Evolutionary conservation across 2,329 filamentous ascomycete genomes (phyloP).

Genomic region (Hypoxylon sp.): DNA sequence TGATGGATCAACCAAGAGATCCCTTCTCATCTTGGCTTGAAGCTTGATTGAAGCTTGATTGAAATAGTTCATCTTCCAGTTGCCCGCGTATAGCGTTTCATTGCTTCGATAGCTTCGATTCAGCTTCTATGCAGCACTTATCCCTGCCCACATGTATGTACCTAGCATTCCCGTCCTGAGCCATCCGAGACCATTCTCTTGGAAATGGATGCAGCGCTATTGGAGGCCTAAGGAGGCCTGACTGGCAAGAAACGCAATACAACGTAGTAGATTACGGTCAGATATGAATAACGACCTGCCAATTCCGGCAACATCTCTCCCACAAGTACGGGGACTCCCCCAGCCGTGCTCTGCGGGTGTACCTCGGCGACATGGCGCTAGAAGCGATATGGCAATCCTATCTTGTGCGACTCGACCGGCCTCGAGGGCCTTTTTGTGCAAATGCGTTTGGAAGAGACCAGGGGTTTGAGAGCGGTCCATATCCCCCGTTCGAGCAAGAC

Average conservation of each 20-base stretch:
- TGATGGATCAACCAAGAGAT: conserved; percentile 16
- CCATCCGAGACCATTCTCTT: conserved; percentile 21
- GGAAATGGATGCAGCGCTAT: conserved; percentile 30
- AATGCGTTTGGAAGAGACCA: conserved; percentile 10
- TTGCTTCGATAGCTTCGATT: conserved; percentile 35
- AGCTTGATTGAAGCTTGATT: conserved; percentile 33
- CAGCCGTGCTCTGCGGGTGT: conserved; percentile 42
- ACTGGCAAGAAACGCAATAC: conserved; percentile 25
- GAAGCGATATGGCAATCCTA: conserved; percentile 6
- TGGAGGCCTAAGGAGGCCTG: conserved; percentile 23
- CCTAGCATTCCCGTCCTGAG: conserved; percentile 11
- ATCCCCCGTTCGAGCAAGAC: conserved; percentile 28
- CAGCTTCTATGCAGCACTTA: conserved; percentile 40
- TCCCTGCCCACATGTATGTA: conserved; percentile 18
- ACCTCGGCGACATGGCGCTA: conserved; percentile 41
- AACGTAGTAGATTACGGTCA: conserved; percentile 38
- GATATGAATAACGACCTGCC: conserved; percentile 37
- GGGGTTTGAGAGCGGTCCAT: conserved; percentile 13
- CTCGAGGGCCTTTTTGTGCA: conserved; percentile 7
- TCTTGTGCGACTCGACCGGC: conserved; percentile 25
- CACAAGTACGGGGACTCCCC: conserved; percentile 22
- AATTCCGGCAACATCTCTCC: conserved; percentile 25
- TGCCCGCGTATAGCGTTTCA: conserved; percentile 11
- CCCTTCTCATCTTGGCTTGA: conserved; percentile 27
- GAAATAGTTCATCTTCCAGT: conserved; percentile 6